A percentile compares a stretch with the other conserved stretches of the same genome.
Evolutionary conservation across 257 asterid genomes (phyloP).

Genomic region (Plectranthus barbatus): DNA sequence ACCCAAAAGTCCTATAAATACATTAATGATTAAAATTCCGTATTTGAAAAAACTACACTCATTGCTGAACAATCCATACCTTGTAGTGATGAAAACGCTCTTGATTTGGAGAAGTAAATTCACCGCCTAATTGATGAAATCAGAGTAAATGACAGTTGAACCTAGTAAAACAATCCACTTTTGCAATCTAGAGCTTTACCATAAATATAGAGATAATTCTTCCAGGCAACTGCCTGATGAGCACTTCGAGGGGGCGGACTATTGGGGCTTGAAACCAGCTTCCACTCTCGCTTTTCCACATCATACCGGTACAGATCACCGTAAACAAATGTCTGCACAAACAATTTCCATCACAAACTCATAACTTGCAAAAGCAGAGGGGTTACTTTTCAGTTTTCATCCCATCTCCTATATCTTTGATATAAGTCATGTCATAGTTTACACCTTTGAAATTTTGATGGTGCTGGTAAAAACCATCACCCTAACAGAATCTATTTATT

Average conservation of each 20-base stretch:
- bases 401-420: background rate
- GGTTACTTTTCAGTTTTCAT: background rate
- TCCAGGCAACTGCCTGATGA: constrained; percentile 97
- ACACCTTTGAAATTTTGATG: too few species aligned
- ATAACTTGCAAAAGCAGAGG: background rate
- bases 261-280: constrained; percentile 81
- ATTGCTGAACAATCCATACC: constrained; percentile 30
- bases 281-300: constrained; percentile 93
- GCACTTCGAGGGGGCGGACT: constrained; percentile 99
- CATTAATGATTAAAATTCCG: constrained; percentile 8
- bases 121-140: constrained; percentile 65
- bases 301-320: constrained; percentile 89
- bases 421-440: too few species aligned
- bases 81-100: constrained; percentile 99
- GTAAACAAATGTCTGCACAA: constrained; percentile 82
- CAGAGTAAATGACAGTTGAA: background rate
- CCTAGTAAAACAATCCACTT: background rate
- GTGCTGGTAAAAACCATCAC: too few species aligned
- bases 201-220: constrained; percentile 75
- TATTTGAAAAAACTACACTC: constrained; percentile 1
- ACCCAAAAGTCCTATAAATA: constrained; percentile 82
- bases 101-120: constrained; percentile 97
- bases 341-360: constrained; percentile 10
- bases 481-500: background rate
- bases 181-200: constrained; percentile 42